These are phyloP conservation scores for Pseudocohnilembus persalinus DNA, from an alignment of 169 alveolate species.

Conservation along the genomic window DNA sequence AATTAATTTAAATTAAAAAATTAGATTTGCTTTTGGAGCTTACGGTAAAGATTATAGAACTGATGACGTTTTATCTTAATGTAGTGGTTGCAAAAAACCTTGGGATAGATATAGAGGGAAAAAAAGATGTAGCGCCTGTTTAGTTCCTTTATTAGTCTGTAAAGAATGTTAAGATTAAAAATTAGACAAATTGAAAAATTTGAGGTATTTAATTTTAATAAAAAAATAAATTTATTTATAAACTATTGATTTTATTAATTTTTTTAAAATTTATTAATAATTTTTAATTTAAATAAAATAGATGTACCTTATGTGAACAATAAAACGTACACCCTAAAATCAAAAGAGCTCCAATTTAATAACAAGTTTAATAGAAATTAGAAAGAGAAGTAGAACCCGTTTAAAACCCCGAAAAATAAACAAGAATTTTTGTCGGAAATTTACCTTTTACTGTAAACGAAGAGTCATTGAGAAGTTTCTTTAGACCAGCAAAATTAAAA, in stretches of 20 bases:
- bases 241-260: too few relatives aligned
- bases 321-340: background rate
- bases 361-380: background rate
- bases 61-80: background rate
- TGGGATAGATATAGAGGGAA: background rate
- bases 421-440: background rate
- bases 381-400: background rate
- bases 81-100: background rate
- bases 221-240: too few relatives aligned
- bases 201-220: background rate
- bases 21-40: background rate
- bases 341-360: background rate
- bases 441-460: background rate
- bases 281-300: too few relatives aligned
- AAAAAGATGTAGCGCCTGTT: background rate
- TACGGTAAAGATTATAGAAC: background rate
- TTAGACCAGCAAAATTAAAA: background rate
- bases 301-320: background rate
- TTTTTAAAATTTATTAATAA: too few relatives aligned
- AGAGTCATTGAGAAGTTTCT: background rate
- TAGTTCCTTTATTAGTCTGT: background rate
- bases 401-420: background rate
- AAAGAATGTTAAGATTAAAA: background rate
- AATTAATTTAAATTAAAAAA: too few relatives aligned
- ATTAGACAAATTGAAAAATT: background rate